Conservation (phyloP, 306 rosid species). For the Mucuna pruriens region DNA sequence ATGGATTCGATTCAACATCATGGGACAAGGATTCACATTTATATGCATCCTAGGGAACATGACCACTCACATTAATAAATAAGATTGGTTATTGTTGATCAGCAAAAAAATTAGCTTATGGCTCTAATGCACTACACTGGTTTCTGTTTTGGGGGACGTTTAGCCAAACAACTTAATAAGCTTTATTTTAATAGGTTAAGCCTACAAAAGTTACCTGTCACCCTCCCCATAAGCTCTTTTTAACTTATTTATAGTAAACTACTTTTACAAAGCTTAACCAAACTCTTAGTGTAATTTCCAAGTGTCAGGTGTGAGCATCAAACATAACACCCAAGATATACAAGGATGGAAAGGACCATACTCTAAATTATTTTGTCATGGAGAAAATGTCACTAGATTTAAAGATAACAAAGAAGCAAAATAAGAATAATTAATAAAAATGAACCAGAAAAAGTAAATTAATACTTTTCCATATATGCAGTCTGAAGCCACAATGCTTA, state of each 20-base stretch:
- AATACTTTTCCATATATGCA: background rate
- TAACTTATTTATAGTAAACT: background rate
- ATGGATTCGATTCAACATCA: conserved; percentile 9
- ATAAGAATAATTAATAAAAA: background rate
- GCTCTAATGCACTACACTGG: background rate
- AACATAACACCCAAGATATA: background rate
- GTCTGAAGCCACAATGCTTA: conserved; percentile 22
- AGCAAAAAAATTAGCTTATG: background rate
- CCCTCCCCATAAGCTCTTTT: background rate
- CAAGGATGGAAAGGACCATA: background rate
- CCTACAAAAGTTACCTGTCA: background rate
- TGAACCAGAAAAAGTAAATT: background rate
- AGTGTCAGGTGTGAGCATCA: background rate
- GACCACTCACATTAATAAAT: background rate
- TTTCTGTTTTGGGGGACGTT: background rate
- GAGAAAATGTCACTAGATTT: conserved; percentile 16
- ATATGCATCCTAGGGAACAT: background rate
- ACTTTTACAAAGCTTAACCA: background rate
- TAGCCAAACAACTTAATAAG: background rate
- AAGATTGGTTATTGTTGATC: background rate
- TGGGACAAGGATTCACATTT: background rate
- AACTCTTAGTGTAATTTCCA: background rate
- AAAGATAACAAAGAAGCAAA: conserved; percentile 10
- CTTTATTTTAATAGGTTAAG: background rate
- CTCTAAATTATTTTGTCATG: conserved; percentile 4